phyloP scores from a whole-genome alignment of 2,329 filamentous ascomycete species.

The Chlorencoelia australis region DNA sequence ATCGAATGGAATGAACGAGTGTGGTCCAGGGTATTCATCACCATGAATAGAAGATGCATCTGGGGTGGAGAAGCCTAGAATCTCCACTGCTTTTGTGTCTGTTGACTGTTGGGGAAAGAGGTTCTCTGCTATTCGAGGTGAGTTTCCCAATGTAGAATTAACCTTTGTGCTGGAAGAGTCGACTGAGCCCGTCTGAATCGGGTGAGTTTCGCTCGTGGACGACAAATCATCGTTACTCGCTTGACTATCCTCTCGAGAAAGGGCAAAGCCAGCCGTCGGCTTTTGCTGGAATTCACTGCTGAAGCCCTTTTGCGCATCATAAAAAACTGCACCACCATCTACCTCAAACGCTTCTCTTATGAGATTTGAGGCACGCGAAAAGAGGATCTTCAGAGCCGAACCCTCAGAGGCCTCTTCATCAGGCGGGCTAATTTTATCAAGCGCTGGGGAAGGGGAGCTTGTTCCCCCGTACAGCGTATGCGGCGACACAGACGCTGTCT shows the following conservation, averaged over 20 bases:
- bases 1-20: conserved; percentile 21
- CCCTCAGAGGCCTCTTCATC: conserved; percentile 18
- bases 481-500: conserved; percentile 13
- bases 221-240: conserved; percentile 3
- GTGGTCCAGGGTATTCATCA: conserved; percentile 18
- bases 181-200: no score
- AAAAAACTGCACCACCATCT: conserved; percentile 26
- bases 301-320: conserved; percentile 25
- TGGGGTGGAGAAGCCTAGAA: conserved; percentile 26
- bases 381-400: conserved; percentile 20
- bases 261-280: neutral
- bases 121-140: no score
- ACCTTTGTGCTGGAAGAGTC: no score
- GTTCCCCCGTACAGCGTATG: no score
- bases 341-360: conserved; percentile 27
- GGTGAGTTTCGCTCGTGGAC: no score
- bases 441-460: conserved; percentile 3
- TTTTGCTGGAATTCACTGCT: conserved; percentile 1
- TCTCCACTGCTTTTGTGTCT: conserved; percentile 18
- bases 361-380: conserved; percentile 26
- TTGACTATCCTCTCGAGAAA: conserved; percentile 6
- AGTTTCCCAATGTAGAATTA: no score
- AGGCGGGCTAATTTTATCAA: conserved; percentile 7
- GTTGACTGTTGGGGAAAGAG: no score
- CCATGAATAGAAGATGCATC: conserved; percentile 23